Percentiles rank a stretch among this genome's conserved stretches.
These are phyloP conservation scores for Oropetium thomaeum DNA, from an alignment of 176 grass and related monocot species.

Conservation along the genomic window DNA sequence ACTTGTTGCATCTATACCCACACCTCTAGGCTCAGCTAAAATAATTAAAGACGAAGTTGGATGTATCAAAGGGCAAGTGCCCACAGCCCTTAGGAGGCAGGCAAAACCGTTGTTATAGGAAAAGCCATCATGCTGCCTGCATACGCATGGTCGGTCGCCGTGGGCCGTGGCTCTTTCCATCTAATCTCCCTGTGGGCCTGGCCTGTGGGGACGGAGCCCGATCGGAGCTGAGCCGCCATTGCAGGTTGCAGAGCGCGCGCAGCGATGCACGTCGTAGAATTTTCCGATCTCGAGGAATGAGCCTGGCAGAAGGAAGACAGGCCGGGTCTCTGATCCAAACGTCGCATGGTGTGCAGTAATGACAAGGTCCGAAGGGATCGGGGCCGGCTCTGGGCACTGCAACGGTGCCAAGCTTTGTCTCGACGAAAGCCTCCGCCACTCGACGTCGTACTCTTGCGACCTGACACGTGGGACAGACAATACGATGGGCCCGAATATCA, in stretches of 20 bases:
- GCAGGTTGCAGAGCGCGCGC: neutral
- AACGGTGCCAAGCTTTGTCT: slow-evolving; percentile 37
- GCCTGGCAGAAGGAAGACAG: neutral
- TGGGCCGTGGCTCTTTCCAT: neutral
- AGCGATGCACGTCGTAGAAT: slow-evolving; percentile 9
- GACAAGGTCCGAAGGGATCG: slow-evolving; percentile 18
- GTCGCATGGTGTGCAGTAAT: neutral
- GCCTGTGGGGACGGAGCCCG: slow-evolving; percentile 1
- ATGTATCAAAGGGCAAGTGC: neutral
- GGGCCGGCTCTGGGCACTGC: neutral
- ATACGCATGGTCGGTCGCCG: neutral
- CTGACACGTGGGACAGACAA: neutral
- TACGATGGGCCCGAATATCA: fast-evolving
- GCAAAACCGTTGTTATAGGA: neutral
- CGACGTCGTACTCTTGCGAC: fast-evolving
- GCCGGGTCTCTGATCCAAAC: slow-evolving; percentile 14
- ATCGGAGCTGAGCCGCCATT: neutral
- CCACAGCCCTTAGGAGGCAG: neutral
- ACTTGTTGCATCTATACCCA: slow-evolving; percentile 11
- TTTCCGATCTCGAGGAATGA: neutral
- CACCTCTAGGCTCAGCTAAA: too few species aligned
- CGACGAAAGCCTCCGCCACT: neutral
- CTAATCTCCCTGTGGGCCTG: neutral
- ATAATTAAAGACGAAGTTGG: neutral
- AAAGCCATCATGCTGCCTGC: slow-evolving; percentile 19